Evolutionary conservation across 31 red algal genomes (phyloP), one percentile per base, ranked within the genome.

Genomic region (Endocladia muricata): DNA sequence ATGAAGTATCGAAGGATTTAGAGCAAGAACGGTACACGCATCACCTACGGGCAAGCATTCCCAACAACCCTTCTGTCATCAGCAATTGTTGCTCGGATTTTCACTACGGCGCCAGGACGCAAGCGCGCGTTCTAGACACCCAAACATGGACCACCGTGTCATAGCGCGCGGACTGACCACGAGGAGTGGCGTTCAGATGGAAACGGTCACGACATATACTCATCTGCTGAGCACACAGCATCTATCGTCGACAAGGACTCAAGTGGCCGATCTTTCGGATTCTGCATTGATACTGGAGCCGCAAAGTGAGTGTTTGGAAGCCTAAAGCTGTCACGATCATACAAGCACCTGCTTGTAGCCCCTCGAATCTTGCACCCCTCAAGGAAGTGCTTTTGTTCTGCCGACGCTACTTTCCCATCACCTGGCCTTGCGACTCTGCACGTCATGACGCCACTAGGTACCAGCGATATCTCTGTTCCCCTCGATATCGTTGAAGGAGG

Each of bases 1-100:
- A 67, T 37, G 17, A 37, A 0, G 21, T 67, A 4, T 0, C 38
- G 7, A 35, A 34, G 62, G 6, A 67, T 3, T 31, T 0, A 28
- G 62, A 67, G 31, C 33, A 67, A 37, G 9, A 67, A 36, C 38
- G 62, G 33, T 67, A 8, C 33, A 67, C 62, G 6, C 23, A 67
- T 6, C 33, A 0, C 38, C 5, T 67, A 31, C 38, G 31, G 21
- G 62, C 62, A 28, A 28, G 25, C 55, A 4, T 58, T 28, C 32
- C 55, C 55, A 28, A 28, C 25, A 28, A 58, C 55, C 13, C 55
- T 58, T 28, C 25, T 28, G 13, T 58, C 0, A 6, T 28, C 32
- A 22, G 25, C 0, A 58, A 22, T 0, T 58, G 30, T 15, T 4
- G 0, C 55, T 0, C 55, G 13, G 55, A 58, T 0, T 67, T 67